These are phyloP conservation scores for Apophysomyces variabilis DNA, from an alignment of 371 early-diverging fungal genomes.

Conservation along the genomic window DNA sequence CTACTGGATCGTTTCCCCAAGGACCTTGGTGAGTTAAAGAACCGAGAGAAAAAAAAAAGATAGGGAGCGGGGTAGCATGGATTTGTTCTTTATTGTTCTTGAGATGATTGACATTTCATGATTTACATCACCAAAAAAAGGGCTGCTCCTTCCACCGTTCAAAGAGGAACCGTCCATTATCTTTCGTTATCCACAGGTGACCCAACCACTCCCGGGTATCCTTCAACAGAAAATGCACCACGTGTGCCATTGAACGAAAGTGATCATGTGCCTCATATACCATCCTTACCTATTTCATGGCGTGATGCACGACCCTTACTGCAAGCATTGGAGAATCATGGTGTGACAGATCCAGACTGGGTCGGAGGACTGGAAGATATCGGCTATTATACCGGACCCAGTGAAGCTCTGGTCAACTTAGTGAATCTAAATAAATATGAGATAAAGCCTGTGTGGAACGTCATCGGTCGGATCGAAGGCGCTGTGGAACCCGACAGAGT, in stretches of 20 bases:
- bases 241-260: conserved; percentile 56
- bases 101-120: background rate
- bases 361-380: conserved; percentile 54
- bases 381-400: conserved; percentile 61
- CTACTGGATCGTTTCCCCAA: conserved; percentile 57
- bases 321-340: conserved; percentile 50
- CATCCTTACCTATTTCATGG: conserved; percentile 72
- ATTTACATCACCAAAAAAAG: background rate
- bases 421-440: conserved; percentile 58
- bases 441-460: conserved; percentile 65
- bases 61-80: background rate
- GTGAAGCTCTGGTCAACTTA: conserved; percentile 51
- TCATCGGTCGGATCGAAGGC: conserved; percentile 63
- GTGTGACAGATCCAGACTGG: conserved; percentile 38
- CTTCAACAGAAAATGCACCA: conserved; percentile 56
- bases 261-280: conserved; percentile 55
- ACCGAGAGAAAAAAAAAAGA: background rate
- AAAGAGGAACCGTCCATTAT: conserved; percentile 62
- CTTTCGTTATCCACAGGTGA: conserved; percentile 62
- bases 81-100: background rate
- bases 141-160: conserved; percentile 54
- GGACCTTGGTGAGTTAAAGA: conserved; percentile 56
- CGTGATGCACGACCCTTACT: conserved; percentile 62
- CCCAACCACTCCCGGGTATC: conserved; percentile 64
- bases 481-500: conserved; percentile 56